Conservation (phyloP, 192 early-diverging fungal genomes). For the Powellomyces hirtus region DNA sequence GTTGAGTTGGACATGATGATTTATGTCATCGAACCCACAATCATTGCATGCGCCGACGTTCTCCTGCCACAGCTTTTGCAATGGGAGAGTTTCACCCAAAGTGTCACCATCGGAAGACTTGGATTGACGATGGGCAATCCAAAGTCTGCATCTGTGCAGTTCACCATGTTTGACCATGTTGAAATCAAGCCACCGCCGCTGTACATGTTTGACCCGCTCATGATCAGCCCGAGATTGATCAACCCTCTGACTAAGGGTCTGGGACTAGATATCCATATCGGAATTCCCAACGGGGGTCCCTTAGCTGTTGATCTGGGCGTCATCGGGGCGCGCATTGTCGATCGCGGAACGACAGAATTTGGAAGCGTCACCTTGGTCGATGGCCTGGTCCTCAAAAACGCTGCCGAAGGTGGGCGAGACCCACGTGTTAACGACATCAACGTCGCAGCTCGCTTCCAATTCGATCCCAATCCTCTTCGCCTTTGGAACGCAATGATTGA, state of each 20-base stretch:
- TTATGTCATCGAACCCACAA: not conserved
- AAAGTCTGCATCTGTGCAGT: not conserved
- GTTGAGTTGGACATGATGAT: slow-evolving; percentile 11
- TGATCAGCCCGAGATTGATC: slow-evolving; percentile 15
- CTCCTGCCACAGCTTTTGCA: slow-evolving; percentile 13
- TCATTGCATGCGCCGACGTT: not conserved
- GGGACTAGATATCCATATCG: slow-evolving; percentile 6
- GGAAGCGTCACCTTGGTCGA: not conserved
- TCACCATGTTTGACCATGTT: slow-evolving; percentile 13
- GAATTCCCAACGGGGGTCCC: slow-evolving; percentile 16
- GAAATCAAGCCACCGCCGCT: not conserved
- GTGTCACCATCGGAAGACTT: not conserved
- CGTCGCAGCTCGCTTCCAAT: not conserved
- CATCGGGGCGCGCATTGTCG: slow-evolving; percentile 5
- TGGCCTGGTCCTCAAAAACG: slow-evolving; percentile 14
- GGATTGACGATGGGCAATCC: slow-evolving; percentile 13
- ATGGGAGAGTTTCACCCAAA: not conserved
- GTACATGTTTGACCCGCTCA: slow-evolving; percentile 20
- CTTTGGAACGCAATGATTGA: not conserved
- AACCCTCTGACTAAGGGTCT: slow-evolving; percentile 22
- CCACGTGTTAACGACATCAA: slow-evolving; percentile 1
- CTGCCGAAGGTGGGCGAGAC: slow-evolving; percentile 7
- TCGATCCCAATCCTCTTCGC: not conserved
- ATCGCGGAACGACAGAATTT: slow-evolving; percentile 2
- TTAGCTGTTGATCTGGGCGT: slow-evolving; percentile 17